phyloP scores from a whole-genome alignment of 2,329 filamentous ascomycete genomes.

The Arthrobotrys musiformis region DNA sequence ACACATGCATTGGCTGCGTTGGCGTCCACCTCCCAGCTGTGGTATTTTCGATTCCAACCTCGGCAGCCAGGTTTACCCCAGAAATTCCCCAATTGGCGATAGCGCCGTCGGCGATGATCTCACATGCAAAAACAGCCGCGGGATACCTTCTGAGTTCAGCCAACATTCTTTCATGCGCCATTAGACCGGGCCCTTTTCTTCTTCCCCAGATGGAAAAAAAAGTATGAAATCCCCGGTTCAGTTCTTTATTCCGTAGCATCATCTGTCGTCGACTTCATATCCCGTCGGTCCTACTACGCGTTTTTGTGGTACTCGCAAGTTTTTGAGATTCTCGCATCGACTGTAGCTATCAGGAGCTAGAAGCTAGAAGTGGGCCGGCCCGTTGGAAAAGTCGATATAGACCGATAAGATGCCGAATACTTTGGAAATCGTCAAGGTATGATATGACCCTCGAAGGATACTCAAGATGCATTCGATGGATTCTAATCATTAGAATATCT shows the following conservation, averaged over 20 bases:
- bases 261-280: not conserved
- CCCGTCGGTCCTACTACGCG: constrained; percentile 1
- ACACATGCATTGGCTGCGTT: not conserved
- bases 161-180: constrained; percentile 47
- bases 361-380: too few species aligned
- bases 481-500: not conserved
- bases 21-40: too few species aligned
- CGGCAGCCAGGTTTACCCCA: constrained; percentile 19
- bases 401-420: constrained; percentile 25
- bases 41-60: constrained; percentile 18
- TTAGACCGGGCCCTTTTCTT: not conserved
- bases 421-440: constrained; percentile 38
- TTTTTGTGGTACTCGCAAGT: not conserved
- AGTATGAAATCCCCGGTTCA: constrained; percentile 39
- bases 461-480: not conserved
- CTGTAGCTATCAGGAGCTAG: not conserved
- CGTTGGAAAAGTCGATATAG: not conserved
- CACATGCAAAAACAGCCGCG: constrained; percentile 55
- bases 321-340: not conserved
- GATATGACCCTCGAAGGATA: not conserved
- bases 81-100: constrained; percentile 18
- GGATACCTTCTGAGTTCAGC: constrained; percentile 36
- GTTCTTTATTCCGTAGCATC: constrained; percentile 15
- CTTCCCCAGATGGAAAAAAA: too few species aligned
- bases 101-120: constrained; percentile 52